Evolutionary conservation across 768 basidiomycete species (phyloP), one percentile per base, ranked within the genome.

Genomic region (Nidula microcarpa): DNA sequence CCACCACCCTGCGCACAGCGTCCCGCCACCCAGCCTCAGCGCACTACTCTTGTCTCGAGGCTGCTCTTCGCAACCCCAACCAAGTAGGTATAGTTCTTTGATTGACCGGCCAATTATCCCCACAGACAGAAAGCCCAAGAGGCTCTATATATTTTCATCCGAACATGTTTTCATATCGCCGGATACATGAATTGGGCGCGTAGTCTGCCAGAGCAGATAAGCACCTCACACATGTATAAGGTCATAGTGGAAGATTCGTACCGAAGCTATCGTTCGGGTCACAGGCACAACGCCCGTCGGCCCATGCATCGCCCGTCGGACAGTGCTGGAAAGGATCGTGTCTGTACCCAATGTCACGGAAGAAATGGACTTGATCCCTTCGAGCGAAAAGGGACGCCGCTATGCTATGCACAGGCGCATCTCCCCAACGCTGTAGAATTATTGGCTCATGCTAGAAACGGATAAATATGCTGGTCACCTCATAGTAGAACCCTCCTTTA

Each of bases 401-500:
- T 53, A 94, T 90, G 50, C 86, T 88, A 60, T 93, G 92, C 34
- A 78, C 69, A 30, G 75, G 76, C 0, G 91, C 92, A 64, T 93
- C 92, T 32, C 92, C 91, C 89, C 89, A 89, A 39, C 87, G 77
- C 80, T 89, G 54, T 50, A 50, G 9, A n/a, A 16, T 37, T 32
- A 52, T 23, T 18, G 43, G 49, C 30, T 33, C 5, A 32, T 6
- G 34, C 17, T 41, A 43, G 10, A 35, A 7, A 6, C 35, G 17
- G 16, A 30, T 23, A 34, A 14, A 50, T 44, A 41, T 17, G 11
- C 11, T 41, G 16, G 16, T 8, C 32, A 87, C 88, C 84, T 94
- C 92, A 62, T 94, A 94, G 72, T 94, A 94, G 69, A 95, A 94
- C 4, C 94, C 94, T 37, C 94, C 94, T 46, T 82, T 81, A 1